Percentiles rank a stretch among this genome's conserved stretches.
phyloP scores from a whole-genome alignment of 768 basidiomycete species.

The Thelephora ganbajun region DNA sequence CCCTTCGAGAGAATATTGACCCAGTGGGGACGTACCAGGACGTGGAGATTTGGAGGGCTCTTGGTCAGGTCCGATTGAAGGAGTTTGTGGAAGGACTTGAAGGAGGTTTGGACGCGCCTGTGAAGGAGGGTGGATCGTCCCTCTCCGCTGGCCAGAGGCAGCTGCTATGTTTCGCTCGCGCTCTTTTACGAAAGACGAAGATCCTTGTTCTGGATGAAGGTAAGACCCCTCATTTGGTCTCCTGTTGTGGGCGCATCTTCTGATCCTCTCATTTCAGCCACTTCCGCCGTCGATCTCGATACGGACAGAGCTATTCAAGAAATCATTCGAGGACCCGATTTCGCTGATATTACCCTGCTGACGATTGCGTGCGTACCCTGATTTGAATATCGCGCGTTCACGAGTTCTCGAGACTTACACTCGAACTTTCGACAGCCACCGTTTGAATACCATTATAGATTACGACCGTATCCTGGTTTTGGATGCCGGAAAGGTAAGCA shows the following conservation, averaged over 20 bases:
- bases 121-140: slow-evolving; percentile 70
- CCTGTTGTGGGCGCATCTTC: not conserved
- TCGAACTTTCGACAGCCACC: slow-evolving; percentile 33
- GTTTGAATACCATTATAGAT: slow-evolving; percentile 73
- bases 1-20: slow-evolving; percentile 79
- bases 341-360: slow-evolving; percentile 66
- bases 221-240: slow-evolving; percentile 11
- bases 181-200: slow-evolving; percentile 70
- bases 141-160: slow-evolving; percentile 80
- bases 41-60: slow-evolving; percentile 75
- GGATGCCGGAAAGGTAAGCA: slow-evolving; percentile 52
- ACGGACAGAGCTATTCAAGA: slow-evolving; percentile 83
- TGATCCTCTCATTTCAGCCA: slow-evolving; percentile 31
- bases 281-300: slow-evolving; percentile 82
- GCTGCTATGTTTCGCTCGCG: slow-evolving; percentile 79
- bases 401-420: not conserved
- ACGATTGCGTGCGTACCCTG: slow-evolving; percentile 60
- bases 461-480: slow-evolving; percentile 76
- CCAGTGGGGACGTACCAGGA: slow-evolving; percentile 66
- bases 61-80: slow-evolving; percentile 56
- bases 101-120: slow-evolving; percentile 55
- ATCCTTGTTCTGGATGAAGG: slow-evolving; percentile 92
- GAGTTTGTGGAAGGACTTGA: slow-evolving; percentile 52
- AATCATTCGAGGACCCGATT: slow-evolving; percentile 71
- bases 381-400: not conserved